Evolutionary conservation across 129 eudicot genomes (phyloP).

Genomic region (Lactuca sativa): DNA sequence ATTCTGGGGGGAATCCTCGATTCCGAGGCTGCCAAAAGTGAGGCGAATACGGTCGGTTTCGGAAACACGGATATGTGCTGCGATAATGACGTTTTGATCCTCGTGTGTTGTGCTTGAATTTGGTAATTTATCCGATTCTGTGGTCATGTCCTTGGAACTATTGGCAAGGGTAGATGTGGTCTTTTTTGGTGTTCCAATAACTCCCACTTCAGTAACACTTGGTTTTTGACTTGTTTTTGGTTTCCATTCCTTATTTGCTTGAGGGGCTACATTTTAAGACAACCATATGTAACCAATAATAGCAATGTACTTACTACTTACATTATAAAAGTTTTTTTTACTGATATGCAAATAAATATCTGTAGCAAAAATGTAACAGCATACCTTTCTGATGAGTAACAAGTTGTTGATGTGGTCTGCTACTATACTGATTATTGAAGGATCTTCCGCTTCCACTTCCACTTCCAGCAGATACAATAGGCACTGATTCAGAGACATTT

Average conservation of each 20-base stretch:
- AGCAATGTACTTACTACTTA: too few relatives aligned
- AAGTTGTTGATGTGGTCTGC: constrained; percentile 54
- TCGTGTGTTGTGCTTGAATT: constrained; percentile 39
- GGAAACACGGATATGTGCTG: constrained; percentile 87
- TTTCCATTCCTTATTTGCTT: constrained; percentile 89
- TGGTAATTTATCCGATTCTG: constrained; percentile 48
- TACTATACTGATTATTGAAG: constrained; percentile 42
- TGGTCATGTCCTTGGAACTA: constrained; percentile 37
- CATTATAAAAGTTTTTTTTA: too few relatives aligned
- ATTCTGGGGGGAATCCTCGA: constrained; percentile 40
- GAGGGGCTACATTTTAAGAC: constrained; percentile 52
- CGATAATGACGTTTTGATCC: constrained; percentile 80
- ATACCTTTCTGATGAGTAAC: constrained; percentile 79
- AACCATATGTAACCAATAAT: neutral
- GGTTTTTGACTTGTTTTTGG: constrained; percentile 72
- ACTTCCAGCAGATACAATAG: constrained; percentile 36
- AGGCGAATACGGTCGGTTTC: constrained; percentile 65
- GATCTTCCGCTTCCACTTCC: constrained; percentile 27
- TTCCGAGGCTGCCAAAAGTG: constrained; percentile 80
- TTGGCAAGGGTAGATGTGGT: constrained; percentile 45
- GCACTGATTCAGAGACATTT: constrained; percentile 43
- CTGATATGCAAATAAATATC: too few relatives aligned
- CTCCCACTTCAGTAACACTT: constrained; percentile 52
- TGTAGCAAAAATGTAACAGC: neutral
- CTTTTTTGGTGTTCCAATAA: constrained; percentile 65